Evolutionary conservation across 129 eudicot species (phyloP).

Genomic region (carrot (Daucus carota)): DNA sequence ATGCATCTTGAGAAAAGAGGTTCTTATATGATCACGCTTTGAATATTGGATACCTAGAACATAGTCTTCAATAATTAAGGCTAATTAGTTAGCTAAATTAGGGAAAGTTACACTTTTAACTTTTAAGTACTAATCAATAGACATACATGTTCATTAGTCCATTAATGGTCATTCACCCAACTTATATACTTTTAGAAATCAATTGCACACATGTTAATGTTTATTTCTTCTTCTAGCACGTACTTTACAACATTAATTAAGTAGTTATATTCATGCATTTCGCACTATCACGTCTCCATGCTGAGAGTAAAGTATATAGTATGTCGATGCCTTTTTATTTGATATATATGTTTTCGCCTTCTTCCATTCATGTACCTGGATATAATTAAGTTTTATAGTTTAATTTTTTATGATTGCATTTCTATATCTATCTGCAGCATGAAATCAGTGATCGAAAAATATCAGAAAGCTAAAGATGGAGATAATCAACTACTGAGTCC

Average conservation of each 20-base stretch:
- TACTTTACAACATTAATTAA: neutral
- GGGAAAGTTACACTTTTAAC: neutral
- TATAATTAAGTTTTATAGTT: neutral
- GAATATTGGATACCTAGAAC: neutral
- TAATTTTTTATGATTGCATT: neutral
- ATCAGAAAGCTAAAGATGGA: constrained; percentile 43
- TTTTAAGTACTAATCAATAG: neutral
- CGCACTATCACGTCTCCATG: too few relatives aligned
- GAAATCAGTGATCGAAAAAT: constrained; percentile 65
- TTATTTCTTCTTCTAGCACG: neutral
- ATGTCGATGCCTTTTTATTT: neutral
- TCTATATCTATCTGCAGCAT: constrained; percentile 30
- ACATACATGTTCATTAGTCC: too few relatives aligned
- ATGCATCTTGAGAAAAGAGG: too few relatives aligned
- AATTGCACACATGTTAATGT: neutral
- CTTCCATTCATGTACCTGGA: neutral
- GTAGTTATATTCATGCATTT: too few relatives aligned
- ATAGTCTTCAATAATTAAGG: neutral
- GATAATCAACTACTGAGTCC: constrained; percentile 32
- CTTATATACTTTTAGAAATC: neutral
- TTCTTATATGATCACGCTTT: neutral
- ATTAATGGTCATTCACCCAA: neutral
- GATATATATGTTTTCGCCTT: neutral
- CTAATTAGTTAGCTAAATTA: neutral
- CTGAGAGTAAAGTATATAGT: too few relatives aligned